Evolutionary conservation across 129 eudicot species (phyloP).

Genomic region (Escallonia rubra): DNA sequence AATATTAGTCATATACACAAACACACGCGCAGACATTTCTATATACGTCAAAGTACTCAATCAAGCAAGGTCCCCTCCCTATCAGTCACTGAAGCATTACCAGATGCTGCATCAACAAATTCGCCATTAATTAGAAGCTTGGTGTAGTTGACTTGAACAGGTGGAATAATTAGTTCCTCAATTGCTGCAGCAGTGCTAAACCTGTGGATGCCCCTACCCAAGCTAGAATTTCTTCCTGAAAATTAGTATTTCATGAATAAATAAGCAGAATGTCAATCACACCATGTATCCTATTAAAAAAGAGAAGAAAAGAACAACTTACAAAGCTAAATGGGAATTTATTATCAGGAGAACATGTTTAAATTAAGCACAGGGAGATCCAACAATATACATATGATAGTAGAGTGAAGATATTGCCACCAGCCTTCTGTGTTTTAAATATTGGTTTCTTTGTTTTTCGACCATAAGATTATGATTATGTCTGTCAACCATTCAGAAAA

Average conservation of each 20-base stretch:
- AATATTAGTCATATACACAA: not conserved
- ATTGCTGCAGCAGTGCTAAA: constrained; percentile 39
- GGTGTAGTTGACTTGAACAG: constrained; percentile 43
- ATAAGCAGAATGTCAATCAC: not conserved
- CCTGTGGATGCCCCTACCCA: constrained; percentile 19
- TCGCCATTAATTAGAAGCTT: constrained; percentile 57
- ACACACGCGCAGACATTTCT: no score
- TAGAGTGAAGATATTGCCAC: not conserved
- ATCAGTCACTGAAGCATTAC: constrained; percentile 16
- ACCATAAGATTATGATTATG: not conserved
- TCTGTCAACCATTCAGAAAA: no score
- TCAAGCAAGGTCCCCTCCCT: no score
- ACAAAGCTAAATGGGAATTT: not conserved
- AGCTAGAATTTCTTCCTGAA: constrained; percentile 29
- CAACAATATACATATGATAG: no score
- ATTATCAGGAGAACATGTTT: no score
- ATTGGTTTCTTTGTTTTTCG: not conserved
- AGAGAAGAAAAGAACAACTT: not conserved
- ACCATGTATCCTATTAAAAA: not conserved
- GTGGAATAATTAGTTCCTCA: constrained; percentile 45
- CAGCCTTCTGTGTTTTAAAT: not conserved
- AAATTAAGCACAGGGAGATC: no score
- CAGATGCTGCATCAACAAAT: constrained; percentile 63
- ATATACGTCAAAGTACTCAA: no score
- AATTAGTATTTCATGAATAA: not conserved